phyloP scores from a whole-genome alignment of 208 protist species.

The Porcisia hertigi region DNA sequence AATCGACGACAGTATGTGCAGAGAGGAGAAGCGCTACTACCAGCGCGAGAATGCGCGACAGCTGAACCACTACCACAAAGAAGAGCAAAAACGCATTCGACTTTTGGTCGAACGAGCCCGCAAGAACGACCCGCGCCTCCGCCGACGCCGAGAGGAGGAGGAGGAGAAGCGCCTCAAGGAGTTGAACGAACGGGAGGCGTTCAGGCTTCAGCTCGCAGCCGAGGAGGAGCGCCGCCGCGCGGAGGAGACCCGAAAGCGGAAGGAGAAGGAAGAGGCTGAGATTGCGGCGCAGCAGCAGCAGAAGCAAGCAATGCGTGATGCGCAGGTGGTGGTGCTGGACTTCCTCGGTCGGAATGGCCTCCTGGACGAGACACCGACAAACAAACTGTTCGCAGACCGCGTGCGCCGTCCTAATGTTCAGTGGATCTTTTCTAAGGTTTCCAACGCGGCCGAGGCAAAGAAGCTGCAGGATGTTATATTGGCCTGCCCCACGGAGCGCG shows the following conservation, averaged over 20 bases:
- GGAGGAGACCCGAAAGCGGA: slow-evolving; percentile 39
- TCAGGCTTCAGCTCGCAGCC: slow-evolving; percentile 64
- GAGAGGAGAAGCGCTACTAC: slow-evolving; percentile 98
- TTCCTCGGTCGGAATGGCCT: slow-evolving; percentile 56
- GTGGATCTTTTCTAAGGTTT: slow-evolving; percentile 80
- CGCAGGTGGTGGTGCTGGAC: slow-evolving; percentile 38
- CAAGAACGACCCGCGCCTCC: slow-evolving; percentile 93
- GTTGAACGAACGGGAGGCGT: slow-evolving; percentile 64
- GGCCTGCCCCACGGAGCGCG: slow-evolving; percentile 22
- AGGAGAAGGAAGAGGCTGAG: slow-evolving; percentile 54
- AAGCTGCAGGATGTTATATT: slow-evolving; percentile 40
- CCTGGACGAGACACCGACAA: slow-evolving; percentile 64
- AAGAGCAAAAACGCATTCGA: slow-evolving; percentile 91
- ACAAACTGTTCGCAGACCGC: slow-evolving; percentile 69
- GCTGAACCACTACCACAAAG: slow-evolving; percentile 73
- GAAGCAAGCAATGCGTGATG: slow-evolving; percentile 57
- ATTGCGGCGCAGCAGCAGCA: slow-evolving; percentile 32
- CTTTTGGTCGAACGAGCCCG: slow-evolving; percentile 90
- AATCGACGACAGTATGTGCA: slow-evolving; percentile 89
- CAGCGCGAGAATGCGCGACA: slow-evolving; percentile 95
- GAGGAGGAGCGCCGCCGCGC: slow-evolving; percentile 66
- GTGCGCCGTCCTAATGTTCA: slow-evolving; percentile 68
- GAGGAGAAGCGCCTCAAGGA: slow-evolving; percentile 71
- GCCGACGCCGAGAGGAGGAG: slow-evolving; percentile 76
- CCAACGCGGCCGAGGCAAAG: slow-evolving; percentile 38